Percentiles rank a stretch among this genome's conserved stretches.
These are phyloP conservation scores for Hebeloma cylindrosporum DNA, from an alignment of 768 basidiomycete species.

Conservation along the genomic window DNA sequence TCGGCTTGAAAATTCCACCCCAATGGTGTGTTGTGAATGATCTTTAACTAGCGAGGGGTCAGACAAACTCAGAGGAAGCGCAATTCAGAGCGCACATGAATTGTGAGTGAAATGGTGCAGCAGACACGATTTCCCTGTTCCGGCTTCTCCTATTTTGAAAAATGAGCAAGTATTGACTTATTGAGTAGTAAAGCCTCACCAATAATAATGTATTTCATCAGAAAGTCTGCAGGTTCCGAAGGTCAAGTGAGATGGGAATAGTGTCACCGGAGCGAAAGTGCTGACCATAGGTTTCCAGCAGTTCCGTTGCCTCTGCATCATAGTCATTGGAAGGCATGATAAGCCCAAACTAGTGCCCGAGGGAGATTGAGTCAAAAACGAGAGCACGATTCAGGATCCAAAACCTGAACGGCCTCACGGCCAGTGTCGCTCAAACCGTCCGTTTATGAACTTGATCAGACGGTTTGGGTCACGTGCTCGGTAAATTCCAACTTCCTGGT, in stretches of 20 bases:
- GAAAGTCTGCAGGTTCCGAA: slow-evolving; percentile 68
- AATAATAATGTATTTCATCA: slow-evolving; percentile 98
- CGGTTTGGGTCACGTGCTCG: slow-evolving; percentile 13
- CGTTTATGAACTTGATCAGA: slow-evolving; percentile 22
- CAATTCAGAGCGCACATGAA: slow-evolving; percentile 59
- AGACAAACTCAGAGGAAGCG: slow-evolving; percentile 13
- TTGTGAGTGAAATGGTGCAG: slow-evolving; percentile 97
- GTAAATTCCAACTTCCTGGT: too few species aligned
- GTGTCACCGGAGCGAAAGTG: background rate
- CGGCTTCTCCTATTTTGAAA: slow-evolving; percentile 76
- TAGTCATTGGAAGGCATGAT: slow-evolving; percentile 65
- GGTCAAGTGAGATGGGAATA: slow-evolving; percentile 6
- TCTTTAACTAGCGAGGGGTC: slow-evolving; percentile 72
- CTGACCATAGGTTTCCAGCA: slow-evolving; percentile 91
- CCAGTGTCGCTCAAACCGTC: slow-evolving; percentile 21
- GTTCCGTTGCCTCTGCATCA: slow-evolving; percentile 84
- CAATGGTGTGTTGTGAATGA: slow-evolving; percentile 97
- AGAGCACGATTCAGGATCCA: slow-evolving; percentile 25
- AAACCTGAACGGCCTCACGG: slow-evolving; percentile 31
- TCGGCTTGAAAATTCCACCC: slow-evolving; percentile 95
- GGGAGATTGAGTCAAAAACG: slow-evolving; percentile 13
- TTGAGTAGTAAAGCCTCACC: slow-evolving; percentile 46
- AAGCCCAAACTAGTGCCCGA: slow-evolving; percentile 22
- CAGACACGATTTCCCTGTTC: slow-evolving; percentile 95
- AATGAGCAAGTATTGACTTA: slow-evolving; percentile 7